Evolutionary conservation across 2,329 filamentous ascomycete species (phyloP).

Genomic region (Xylariaceae sp.): DNA sequence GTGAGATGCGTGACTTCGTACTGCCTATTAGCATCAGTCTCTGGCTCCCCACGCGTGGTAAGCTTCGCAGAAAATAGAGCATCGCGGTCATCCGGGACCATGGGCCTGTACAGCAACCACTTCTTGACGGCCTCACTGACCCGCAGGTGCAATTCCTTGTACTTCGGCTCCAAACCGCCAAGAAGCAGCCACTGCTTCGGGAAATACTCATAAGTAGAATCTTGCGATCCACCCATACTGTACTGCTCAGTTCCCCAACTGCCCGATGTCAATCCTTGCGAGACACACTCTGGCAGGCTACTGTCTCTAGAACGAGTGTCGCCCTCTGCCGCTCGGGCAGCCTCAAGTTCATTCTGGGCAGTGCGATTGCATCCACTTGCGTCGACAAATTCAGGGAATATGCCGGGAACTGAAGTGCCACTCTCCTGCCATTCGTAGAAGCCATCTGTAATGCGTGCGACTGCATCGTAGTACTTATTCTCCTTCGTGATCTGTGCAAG

Average conservation of each 20-base stretch:
- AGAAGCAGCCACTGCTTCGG: constrained; percentile 70
- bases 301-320: constrained; percentile 6
- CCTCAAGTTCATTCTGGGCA: constrained; percentile 37
- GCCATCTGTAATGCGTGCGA: constrained; percentile 78
- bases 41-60: constrained; percentile 41
- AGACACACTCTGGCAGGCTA: constrained; percentile 43
- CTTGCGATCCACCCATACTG: constrained; percentile 60
- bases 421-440: constrained; percentile 68
- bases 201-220: constrained; percentile 69
- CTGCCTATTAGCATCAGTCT: constrained; percentile 39
- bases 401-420: constrained; percentile 64
- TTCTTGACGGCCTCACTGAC: constrained; percentile 64
- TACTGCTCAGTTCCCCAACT: constrained; percentile 44
- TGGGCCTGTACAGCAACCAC: constrained; percentile 71
- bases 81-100: constrained; percentile 61
- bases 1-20: constrained; percentile 61
- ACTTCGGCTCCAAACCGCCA: constrained; percentile 67
- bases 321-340: constrained; percentile 23
- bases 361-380: constrained; percentile 70
- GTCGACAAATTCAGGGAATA: constrained; percentile 76
- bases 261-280: constrained; percentile 53
- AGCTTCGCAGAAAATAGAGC: constrained; percentile 68
- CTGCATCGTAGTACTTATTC: constrained; percentile 81
- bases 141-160: constrained; percentile 65
- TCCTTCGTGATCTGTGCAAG: constrained; percentile 79